Percentiles rank a stretch among this genome's conserved stretches.
These are phyloP conservation scores for Mucor circinelloides DNA, from an alignment of 371 early-diverging fungal species.

Conservation along the genomic window DNA sequence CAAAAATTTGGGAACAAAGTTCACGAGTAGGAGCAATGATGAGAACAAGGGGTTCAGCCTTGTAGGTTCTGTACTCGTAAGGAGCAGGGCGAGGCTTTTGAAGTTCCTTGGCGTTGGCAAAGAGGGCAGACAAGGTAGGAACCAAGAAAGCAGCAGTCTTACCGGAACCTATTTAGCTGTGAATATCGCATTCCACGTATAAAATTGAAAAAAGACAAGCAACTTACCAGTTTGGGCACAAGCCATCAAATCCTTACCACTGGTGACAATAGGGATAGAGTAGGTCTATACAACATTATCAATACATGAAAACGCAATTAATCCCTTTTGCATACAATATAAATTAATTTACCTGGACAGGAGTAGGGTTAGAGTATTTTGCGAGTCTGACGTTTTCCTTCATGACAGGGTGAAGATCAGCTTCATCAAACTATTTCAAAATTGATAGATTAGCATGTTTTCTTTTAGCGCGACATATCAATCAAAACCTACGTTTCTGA, in stretches of 20 bases:
- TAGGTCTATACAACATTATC: constrained; percentile 47
- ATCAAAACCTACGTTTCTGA: constrained; percentile 31
- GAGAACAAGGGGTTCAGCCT: constrained; percentile 46
- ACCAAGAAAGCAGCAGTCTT: constrained; percentile 77
- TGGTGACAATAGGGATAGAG: constrained; percentile 66
- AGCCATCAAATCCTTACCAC: constrained; percentile 74
- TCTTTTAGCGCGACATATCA: neutral
- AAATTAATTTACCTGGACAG: constrained; percentile 57
- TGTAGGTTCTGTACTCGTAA: constrained; percentile 26
- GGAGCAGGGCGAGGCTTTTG: constrained; percentile 23
- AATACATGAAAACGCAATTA: neutral
- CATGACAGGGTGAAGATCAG: constrained; percentile 50
- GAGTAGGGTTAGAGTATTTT: constrained; percentile 67
- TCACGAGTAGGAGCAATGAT: constrained; percentile 53
- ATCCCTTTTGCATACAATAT: neutral
- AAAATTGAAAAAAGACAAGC: neutral
- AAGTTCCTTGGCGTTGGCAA: constrained; percentile 31
- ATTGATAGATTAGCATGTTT: constrained; percentile 6
- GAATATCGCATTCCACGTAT: neutral
- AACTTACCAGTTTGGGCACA: constrained; percentile 78
- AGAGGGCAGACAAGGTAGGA: constrained; percentile 53
- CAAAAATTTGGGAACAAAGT: constrained; percentile 50
- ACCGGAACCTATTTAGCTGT: constrained; percentile 47
- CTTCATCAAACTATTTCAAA: constrained; percentile 49
- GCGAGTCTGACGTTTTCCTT: constrained; percentile 60